These are phyloP conservation scores for Citrullus mucosospermus DNA, from an alignment of 306 rosid genomes.

Conservation along the genomic window DNA sequence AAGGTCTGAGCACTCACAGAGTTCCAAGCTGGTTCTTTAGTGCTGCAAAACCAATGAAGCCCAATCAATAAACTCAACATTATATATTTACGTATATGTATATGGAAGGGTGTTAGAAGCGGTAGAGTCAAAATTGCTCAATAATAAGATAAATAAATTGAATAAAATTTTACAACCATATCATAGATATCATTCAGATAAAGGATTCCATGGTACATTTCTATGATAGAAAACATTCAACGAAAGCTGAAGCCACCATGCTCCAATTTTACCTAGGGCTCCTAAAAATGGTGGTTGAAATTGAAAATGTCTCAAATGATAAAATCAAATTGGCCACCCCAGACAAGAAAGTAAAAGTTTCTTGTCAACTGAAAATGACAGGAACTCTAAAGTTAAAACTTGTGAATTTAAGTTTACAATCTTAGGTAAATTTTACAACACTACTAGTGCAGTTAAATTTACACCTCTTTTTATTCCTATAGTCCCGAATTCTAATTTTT, in stretches of 20 bases:
- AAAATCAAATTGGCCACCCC: background rate
- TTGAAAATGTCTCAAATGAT: background rate
- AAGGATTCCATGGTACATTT: background rate
- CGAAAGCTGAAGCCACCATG: background rate
- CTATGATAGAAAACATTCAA: background rate
- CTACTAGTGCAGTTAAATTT: background rate
- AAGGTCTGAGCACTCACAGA: constrained; percentile 54
- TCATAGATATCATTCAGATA: background rate
- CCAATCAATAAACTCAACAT: constrained; percentile 15
- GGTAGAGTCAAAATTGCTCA: background rate
- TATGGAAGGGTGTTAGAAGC: background rate
- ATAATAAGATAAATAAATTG: background rate
- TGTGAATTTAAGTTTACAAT: background rate
- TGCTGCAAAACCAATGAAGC: constrained; percentile 45
- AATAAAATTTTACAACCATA: background rate
- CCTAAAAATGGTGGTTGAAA: background rate
- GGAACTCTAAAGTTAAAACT: background rate
- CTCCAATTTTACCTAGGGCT: background rate
- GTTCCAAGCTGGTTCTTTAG: constrained; percentile 78
- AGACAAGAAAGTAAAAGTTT: background rate
- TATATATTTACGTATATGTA: background rate
- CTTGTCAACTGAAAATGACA: background rate
- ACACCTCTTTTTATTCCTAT: background rate
- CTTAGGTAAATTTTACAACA: background rate
- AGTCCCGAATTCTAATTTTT: background rate